These are phyloP conservation scores for Penicillium brasilianum DNA, from an alignment of 2,329 filamentous ascomycete species.

Conservation along the genomic window DNA sequence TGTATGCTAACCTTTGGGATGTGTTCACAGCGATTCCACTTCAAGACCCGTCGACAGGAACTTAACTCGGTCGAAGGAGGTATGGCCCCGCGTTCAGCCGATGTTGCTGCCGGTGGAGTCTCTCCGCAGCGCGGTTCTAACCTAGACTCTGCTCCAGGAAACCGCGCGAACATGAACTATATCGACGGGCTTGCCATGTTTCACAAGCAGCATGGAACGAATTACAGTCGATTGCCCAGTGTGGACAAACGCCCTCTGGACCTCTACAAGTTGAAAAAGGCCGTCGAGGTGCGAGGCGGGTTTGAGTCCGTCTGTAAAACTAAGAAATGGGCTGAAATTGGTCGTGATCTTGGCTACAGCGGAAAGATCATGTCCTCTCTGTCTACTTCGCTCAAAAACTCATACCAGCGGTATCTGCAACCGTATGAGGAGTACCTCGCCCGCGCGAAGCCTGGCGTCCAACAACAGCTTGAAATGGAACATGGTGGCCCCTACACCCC, in stretches of 20 bases:
- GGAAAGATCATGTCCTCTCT: slow-evolving; percentile 99
- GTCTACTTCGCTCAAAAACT: slow-evolving; percentile 97
- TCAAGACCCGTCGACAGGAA: slow-evolving; percentile 93
- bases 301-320: slow-evolving; percentile 96
- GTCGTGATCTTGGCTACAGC: slow-evolving; percentile 93
- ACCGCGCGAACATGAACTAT: slow-evolving; percentile 93
- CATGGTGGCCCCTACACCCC: slow-evolving; percentile 89
- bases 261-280: slow-evolving; percentile 94
- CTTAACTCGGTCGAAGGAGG: slow-evolving; percentile 98
- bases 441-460: slow-evolving; percentile 91
- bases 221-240: slow-evolving; percentile 90
- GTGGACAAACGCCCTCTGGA: slow-evolving; percentile 98
- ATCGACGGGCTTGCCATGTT: slow-evolving; percentile 94
- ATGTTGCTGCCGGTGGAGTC: slow-evolving; percentile 35
- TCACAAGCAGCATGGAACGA: slow-evolving; percentile 94
- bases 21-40: slow-evolving; percentile 80
- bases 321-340: slow-evolving; percentile 99
- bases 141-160: slow-evolving; percentile 63
- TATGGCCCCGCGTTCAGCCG: slow-evolving; percentile 53
- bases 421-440: slow-evolving; percentile 95
- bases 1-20: slow-evolving; percentile 34
- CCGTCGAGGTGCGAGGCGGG: slow-evolving; percentile 89
- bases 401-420: slow-evolving; percentile 94
- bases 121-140: slow-evolving; percentile 46
- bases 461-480: slow-evolving; percentile 90